Base-by-base conservation (phyloP, 1,284 basidiomycete species). In the Rhodofomes roseus region DNA sequence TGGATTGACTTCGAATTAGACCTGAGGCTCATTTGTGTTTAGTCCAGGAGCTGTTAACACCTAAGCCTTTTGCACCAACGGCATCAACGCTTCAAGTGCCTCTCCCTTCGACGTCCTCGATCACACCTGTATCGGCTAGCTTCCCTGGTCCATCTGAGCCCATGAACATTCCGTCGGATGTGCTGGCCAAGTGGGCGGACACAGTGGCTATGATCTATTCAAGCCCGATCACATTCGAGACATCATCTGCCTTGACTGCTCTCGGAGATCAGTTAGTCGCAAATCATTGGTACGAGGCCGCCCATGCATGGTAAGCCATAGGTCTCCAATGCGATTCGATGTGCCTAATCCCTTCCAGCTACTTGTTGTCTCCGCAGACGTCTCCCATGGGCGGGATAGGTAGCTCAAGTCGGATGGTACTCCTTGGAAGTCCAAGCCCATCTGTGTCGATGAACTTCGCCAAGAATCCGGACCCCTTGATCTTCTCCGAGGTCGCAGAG, bases 401-500 rank as follows among this genome's bases (percentile, higher is more conserved):
- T 16, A 79, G 81, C 58, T 81, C 84, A 18, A 80, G 81, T 50
- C 85, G 90, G 29, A 76, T 93, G 43, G 78, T 85, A 14, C 74
- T 95, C 25, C 71, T 92, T 37, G 90, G 92, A 12, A 81, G 84
- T 25, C 82, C 79, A 52, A 85, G 77, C 69, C 89, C 88, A 0
- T 77, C 78, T 44, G 68, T 68, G 16, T 76, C 74, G 57, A 77
- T 83, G 0, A 78, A 75, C 39, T 89, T 88, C 68, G 77, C 81
- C 67, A 86, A 83, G 68, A 87, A 96, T 70, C 75, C 84, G 9
- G 96, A 98, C 71, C 78, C 88, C 7, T 80, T 95, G 60, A 84
- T 97, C 62, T 86, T 98, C 65, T 90, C 95, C 6, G 97, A 99
- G 76, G 89, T 98, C 43, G 79, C 90, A 9, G 97, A 99, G 75